These are phyloP conservation scores for Globisporangium canariense DNA, from an alignment of 352 stramenopile species.

Conservation along the genomic window DNA sequence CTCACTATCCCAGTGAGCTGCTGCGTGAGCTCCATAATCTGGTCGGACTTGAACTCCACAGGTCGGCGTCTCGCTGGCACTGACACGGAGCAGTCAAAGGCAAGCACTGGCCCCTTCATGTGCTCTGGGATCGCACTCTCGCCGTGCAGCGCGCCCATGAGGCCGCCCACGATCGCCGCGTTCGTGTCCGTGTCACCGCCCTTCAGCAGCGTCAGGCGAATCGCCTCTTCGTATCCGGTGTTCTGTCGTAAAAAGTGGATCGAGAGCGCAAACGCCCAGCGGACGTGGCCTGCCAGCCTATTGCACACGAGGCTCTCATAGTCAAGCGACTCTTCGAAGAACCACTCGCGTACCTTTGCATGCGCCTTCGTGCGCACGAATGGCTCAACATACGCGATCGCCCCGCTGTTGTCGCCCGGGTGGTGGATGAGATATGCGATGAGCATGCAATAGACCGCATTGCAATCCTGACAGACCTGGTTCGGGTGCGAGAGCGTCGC, in stretches of 20 bases:
- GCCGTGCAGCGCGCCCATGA: conserved; percentile 51
- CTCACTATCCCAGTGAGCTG: conserved; percentile 19
- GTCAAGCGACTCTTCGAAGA: conserved; percentile 44
- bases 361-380: conserved; percentile 32
- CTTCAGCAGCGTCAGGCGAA: conserved; percentile 46
- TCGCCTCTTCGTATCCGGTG: conserved; percentile 38
- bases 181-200: conserved; percentile 62
- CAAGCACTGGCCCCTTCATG: conserved; percentile 41
- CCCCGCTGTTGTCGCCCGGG: conserved; percentile 33
- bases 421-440: conserved; percentile 39
- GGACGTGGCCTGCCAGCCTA: conserved; percentile 34
- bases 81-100: conserved; percentile 29
- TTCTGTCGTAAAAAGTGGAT: conserved; percentile 43
- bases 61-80: conserved; percentile 20
- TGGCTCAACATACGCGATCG: conserved; percentile 28
- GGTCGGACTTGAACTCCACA: conserved; percentile 24
- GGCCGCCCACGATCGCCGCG: conserved; percentile 46
- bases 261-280: conserved; percentile 48
- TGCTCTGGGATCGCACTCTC: conserved; percentile 32
- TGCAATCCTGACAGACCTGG: conserved; percentile 55
- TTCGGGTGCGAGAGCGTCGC: conserved; percentile 49
- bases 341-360: conserved; percentile 35
- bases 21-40: conserved; percentile 26
- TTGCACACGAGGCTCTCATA: conserved; percentile 30
- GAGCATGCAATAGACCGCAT: conserved; percentile 54